Evolutionary conservation across 148 eudicot genomes (phyloP), one percentile per base, ranked within the genome.

Genomic region (Bassia scoparia): DNA sequence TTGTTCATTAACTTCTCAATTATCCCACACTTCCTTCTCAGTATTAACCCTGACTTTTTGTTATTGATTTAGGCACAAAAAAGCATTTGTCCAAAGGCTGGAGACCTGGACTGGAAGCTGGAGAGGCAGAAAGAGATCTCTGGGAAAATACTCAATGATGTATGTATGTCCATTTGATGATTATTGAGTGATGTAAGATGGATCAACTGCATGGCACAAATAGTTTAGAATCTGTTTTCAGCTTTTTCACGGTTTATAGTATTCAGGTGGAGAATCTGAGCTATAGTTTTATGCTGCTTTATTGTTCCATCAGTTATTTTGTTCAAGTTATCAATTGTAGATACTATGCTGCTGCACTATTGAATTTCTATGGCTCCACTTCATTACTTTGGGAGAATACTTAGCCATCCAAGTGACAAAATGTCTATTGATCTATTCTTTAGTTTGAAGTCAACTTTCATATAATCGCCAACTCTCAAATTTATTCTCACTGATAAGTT

Each of bases 71-170:
- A 90, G 98, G 78, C 87, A 93, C 98, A 48, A 90, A 83, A 83
- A 84, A 79, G 77, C 95, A 89, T 80, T 76, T 93, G 60, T 52
- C 95, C 2, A 89, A 89, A 84, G 81, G 79, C 86, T 93, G 75
- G 97, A 93, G 79, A 84, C 79, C 79, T 93, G 87, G 98, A 93
- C 60, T 90, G 97, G 98, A 93, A 93, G 81, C 61, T 93, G 74
- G 98, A 93, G 74, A 95, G 91, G 83, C 98, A 89, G 73, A 87
- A 79, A 81, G 98, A 85, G 71, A 84, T 84, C 35, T 84, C 95
- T 56, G 82, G 84, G 78, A 84, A 86, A 73, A 83, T 93, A 66
- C 78, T 89, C 17, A 73, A 78, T 76, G 97, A 90, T 74, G 95
- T 90, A 82, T 67, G 92, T 53, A 33, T 54, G 48, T 63, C 41